Percentiles rank a stretch among this genome's conserved stretches.
phyloP scores from a whole-genome alignment of 345 rosid genomes.

The Turritis glabra region DNA sequence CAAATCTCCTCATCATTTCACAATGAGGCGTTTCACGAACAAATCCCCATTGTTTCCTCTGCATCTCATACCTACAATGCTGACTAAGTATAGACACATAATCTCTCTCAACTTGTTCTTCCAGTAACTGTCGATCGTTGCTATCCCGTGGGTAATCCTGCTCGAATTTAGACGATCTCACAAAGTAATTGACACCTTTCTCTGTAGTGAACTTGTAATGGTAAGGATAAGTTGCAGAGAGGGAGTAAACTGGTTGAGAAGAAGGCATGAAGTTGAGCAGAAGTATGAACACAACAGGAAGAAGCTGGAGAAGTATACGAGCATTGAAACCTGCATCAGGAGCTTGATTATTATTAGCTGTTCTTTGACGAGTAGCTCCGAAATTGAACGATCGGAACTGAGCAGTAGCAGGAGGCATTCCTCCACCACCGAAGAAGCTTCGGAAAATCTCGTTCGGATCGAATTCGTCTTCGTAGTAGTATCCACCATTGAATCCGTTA shows the following conservation, averaged over 20 bases:
- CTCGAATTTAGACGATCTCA: constrained; percentile 74
- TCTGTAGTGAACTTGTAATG: constrained; percentile 68
- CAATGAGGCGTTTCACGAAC: constrained; percentile 84
- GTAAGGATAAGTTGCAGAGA: constrained; percentile 75
- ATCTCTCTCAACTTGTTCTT: constrained; percentile 72
- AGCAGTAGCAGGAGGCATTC: constrained; percentile 68
- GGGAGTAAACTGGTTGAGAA: constrained; percentile 65
- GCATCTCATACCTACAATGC: constrained; percentile 83
- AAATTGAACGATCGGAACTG: constrained; percentile 73
- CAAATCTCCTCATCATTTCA: constrained; percentile 62
- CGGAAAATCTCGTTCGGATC: constrained; percentile 95
- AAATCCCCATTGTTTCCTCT: constrained; percentile 89
- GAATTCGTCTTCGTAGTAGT: constrained; percentile 66
- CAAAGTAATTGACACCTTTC: constrained; percentile 79
- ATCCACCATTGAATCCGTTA: constrained; percentile 51
- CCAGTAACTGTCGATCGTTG: constrained; percentile 51
- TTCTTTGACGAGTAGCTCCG: constrained; percentile 65
- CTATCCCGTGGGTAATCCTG: constrained; percentile 65
- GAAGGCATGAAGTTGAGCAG: constrained; percentile 78
- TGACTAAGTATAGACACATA: constrained; percentile 67
- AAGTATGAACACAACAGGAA: constrained; percentile 74
- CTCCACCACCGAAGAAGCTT: constrained; percentile 74
- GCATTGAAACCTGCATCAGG: constrained; percentile 54
- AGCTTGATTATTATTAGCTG: constrained; percentile 50
- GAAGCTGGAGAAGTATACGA: constrained; percentile 67